Evolutionary conservation across 345 rosid genomes (phyloP).

Genomic region (Gossypium sturtianum): DNA sequence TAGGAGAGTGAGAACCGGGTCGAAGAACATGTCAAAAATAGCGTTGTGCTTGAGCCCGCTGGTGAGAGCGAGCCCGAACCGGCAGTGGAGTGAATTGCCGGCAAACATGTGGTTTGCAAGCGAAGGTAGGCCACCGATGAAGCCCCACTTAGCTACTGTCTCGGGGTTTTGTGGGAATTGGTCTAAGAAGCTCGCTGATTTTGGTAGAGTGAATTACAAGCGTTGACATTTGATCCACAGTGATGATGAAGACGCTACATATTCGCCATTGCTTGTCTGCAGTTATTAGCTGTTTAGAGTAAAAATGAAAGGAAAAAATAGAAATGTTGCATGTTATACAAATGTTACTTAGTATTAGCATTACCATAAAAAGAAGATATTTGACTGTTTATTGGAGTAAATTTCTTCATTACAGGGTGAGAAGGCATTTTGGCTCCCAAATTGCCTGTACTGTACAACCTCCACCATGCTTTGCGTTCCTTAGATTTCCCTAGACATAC

Average conservation of each 20-base stretch:
- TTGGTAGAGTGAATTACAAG: conserved; percentile 61
- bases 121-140: conserved; percentile 43
- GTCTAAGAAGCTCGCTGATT: conserved; percentile 85
- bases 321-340: no score
- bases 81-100: conserved; percentile 41
- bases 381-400: no score
- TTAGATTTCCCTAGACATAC: no score
- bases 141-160: conserved; percentile 67
- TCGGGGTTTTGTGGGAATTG: conserved; percentile 67
- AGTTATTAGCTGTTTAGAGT: background rate
- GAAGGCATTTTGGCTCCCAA: no score
- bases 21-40: conserved; percentile 44
- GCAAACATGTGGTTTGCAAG: conserved; percentile 46
- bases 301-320: no score
- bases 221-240: conserved; percentile 1
- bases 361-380: no score
- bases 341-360: no score
- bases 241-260: background rate
- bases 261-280: background rate
- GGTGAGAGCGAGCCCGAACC: conserved; percentile 80
- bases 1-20: conserved; percentile 30
- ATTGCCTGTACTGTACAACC: no score
- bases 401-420: no score
- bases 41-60: conserved; percentile 86
- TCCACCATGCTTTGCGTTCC: no score